Evolutionary conservation across 768 basidiomycete species (phyloP).

Genomic region (Tylopilus rubrobrunneus): DNA sequence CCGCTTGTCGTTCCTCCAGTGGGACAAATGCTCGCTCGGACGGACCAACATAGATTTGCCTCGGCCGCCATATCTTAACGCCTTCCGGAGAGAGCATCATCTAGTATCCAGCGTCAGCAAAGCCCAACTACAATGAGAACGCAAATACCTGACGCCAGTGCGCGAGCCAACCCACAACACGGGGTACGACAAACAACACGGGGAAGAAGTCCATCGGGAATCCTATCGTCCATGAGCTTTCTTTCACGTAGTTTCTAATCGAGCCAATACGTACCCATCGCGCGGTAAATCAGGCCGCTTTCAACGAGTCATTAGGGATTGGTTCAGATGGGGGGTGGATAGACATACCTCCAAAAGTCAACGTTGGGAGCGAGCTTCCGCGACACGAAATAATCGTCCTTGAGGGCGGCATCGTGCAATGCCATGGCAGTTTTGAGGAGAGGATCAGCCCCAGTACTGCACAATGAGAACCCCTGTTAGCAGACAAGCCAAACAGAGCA

Average conservation of each 20-base stretch:
- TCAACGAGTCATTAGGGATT: not conserved
- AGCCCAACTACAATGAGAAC: not conserved
- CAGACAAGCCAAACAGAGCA: not conserved
- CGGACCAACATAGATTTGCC: conserved; percentile 80
- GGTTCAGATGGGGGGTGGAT: not conserved
- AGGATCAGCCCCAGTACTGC: conserved; percentile 80
- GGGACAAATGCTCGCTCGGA: conserved; percentile 72
- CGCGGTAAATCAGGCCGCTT: conserved; percentile 86
- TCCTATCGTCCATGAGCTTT: conserved; percentile 39
- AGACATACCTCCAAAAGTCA: conserved; percentile 67
- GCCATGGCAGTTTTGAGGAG: conserved; percentile 87
- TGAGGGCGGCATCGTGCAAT: conserved; percentile 83
- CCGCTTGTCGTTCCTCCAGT: conserved; percentile 51
- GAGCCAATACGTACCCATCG: conserved; percentile 62
- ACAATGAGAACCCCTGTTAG: not conserved
- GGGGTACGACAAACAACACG: conserved; percentile 86
- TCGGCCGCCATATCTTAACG: conserved; percentile 91
- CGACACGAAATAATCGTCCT: conserved; percentile 84
- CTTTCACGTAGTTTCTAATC: not conserved
- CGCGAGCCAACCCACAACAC: conserved; percentile 90
- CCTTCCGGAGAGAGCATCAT: conserved; percentile 90
- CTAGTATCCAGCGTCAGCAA: conserved; percentile 35
- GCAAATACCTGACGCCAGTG: conserved; percentile 78
- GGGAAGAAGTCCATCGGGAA: conserved; percentile 96
- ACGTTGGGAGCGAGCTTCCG: conserved; percentile 86